phyloP scores from a whole-genome alignment of 208 protist species.

The Naegleria fowleri region DNA sequence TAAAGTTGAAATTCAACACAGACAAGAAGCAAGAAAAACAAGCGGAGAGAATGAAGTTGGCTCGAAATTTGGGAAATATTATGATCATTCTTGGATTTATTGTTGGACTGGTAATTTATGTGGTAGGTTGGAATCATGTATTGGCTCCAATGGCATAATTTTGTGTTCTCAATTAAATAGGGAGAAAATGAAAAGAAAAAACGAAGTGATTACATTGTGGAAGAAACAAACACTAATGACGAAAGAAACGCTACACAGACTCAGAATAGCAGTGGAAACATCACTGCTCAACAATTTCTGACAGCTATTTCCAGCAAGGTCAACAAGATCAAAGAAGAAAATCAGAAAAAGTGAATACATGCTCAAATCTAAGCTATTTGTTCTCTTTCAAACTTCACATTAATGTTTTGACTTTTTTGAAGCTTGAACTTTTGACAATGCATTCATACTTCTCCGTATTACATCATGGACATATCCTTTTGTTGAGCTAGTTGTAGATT shows the following conservation, averaged over 20 bases:
- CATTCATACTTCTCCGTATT: neutral
- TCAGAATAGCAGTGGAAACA: neutral
- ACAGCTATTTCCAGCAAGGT: neutral
- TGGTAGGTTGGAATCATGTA: neutral
- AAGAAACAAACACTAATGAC: neutral
- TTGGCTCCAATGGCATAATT: too few relatives aligned
- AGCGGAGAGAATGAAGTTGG: neutral
- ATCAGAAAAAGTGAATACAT: neutral
- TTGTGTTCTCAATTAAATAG: neutral
- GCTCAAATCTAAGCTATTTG: neutral
- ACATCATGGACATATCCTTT: neutral
- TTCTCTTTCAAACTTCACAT: too few relatives aligned
- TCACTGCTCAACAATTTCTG: neutral
- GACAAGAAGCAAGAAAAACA: neutral
- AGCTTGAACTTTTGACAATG: neutral
- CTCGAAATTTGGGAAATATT: neutral
- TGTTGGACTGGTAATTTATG: neutral
- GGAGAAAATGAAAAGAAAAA: neutral
- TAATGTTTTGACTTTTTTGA: neutral
- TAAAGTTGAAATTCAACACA: neutral
- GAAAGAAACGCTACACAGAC: neutral
- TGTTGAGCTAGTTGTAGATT: neutral
- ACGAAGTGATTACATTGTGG: neutral
- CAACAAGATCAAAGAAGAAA: neutral
- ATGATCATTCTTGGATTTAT: neutral